phyloP scores from a whole-genome alignment of 164 flowering plant species.

The Saururus chinensis region DNA sequence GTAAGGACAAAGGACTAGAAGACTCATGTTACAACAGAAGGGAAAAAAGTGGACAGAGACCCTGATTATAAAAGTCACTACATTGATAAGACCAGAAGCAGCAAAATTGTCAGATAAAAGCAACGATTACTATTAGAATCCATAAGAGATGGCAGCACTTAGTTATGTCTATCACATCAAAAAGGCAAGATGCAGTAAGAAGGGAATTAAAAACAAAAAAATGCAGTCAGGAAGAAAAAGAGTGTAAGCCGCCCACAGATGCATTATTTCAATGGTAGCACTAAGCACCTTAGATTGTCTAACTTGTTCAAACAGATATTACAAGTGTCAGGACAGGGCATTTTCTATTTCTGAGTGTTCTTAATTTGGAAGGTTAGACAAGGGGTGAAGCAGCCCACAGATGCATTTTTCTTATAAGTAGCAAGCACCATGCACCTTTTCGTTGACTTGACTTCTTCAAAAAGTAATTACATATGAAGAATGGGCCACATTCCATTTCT shows the following conservation, averaged over 20 bases:
- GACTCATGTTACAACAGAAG: not conserved
- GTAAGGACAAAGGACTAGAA: not conserved
- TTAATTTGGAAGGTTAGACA: too few species aligned
- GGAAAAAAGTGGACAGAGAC: not conserved
- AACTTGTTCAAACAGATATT: too few species aligned
- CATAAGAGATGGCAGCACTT: not conserved
- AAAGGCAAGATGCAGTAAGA: not conserved
- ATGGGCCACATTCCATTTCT: not conserved
- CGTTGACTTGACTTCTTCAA: not conserved
- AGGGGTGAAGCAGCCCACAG: not conserved
- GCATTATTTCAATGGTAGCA: too few species aligned
- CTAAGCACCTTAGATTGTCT: too few species aligned
- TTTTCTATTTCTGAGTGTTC: too few species aligned
- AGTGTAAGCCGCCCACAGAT: too few species aligned
- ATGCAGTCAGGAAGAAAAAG: too few species aligned
- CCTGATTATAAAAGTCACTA: not conserved
- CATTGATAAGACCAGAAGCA: not conserved
- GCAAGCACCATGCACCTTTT: not conserved
- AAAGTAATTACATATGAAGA: not conserved
- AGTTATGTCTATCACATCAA: not conserved
- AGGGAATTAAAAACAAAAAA: not conserved
- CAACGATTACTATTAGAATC: not conserved
- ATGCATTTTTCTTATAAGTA: not conserved
- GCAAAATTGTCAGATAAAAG: not conserved
- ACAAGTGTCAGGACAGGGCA: too few species aligned